Conservation (phyloP, 2,329 filamentous ascomycete genomes). For the Colletotrichum aenigma region DNA sequence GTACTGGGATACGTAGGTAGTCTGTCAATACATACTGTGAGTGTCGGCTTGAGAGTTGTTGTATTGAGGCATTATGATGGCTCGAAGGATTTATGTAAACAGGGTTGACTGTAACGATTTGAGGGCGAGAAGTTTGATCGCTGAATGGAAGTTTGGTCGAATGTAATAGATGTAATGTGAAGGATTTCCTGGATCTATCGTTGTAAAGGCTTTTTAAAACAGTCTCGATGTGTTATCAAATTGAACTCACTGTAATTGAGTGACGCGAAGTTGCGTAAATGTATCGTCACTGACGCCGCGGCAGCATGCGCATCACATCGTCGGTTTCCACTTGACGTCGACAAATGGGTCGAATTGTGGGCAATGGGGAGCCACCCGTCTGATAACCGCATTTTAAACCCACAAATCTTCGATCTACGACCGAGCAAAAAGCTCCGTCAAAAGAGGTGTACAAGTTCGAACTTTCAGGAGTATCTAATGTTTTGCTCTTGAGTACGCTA, state of each 20-base stretch:
- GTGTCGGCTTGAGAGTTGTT: neutral
- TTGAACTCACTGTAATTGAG: no score
- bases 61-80: neutral
- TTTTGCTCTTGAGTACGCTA: accelerated
- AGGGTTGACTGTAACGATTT: neutral
- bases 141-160: neutral
- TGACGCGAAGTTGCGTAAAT: neutral
- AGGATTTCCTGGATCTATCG: neutral
- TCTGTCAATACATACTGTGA: neutral
- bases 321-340: neutral
- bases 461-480: neutral
- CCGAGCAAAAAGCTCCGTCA: neutral
- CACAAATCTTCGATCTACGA: neutral
- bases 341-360: neutral
- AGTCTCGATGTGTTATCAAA: neutral
- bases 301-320: neutral
- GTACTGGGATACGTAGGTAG: neutral
- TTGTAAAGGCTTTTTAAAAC: neutral
- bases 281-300: neutral
- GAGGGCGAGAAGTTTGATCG: neutral
- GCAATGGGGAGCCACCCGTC: neutral
- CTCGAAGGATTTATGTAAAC: neutral
- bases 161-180: neutral
- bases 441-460: accelerated
- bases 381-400: accelerated